Conservation (phyloP, 1,139 yeast genomes). For the Sugiyamaella japonica region DNA sequence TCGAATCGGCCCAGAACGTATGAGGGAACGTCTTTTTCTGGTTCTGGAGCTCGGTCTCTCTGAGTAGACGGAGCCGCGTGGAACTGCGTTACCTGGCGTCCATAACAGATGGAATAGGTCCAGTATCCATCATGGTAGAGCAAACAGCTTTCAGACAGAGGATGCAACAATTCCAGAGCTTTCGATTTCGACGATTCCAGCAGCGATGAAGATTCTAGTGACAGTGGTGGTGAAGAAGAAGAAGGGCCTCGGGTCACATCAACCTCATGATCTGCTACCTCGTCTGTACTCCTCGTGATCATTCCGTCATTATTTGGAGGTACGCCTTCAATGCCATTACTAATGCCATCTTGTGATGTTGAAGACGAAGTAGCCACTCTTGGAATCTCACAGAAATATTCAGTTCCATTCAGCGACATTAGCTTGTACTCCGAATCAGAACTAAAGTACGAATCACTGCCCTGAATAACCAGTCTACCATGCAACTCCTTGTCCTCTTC, state of each 20-base stretch:
- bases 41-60: constrained; percentile 29
- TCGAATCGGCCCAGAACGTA: constrained; percentile 51
- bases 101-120: constrained; percentile 62
- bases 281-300: neutral
- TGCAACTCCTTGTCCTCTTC: neutral
- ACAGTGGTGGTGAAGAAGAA: neutral
- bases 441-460: neutral
- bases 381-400: constrained; percentile 26
- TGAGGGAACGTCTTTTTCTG: constrained; percentile 45
- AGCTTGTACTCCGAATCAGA: constrained; percentile 14
- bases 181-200: constrained; percentile 17
- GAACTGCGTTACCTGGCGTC: constrained; percentile 58
- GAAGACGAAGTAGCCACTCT: neutral
- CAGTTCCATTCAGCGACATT: constrained; percentile 21
- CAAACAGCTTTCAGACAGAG: constrained; percentile 39
- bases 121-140: constrained; percentile 55
- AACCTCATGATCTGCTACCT: too few species aligned
- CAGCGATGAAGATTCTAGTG: constrained; percentile 1
- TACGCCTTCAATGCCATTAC: neutral
- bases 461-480: neutral
- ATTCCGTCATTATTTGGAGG: neutral
- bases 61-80: constrained; percentile 44
- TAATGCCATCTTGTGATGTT: neutral
- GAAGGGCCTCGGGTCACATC: neutral
- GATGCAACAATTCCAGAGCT: constrained; percentile 36